These are phyloP conservation scores for Hanseniaspora vineae DNA, from an alignment of 805 yeast species.

Conservation along the genomic window DNA sequence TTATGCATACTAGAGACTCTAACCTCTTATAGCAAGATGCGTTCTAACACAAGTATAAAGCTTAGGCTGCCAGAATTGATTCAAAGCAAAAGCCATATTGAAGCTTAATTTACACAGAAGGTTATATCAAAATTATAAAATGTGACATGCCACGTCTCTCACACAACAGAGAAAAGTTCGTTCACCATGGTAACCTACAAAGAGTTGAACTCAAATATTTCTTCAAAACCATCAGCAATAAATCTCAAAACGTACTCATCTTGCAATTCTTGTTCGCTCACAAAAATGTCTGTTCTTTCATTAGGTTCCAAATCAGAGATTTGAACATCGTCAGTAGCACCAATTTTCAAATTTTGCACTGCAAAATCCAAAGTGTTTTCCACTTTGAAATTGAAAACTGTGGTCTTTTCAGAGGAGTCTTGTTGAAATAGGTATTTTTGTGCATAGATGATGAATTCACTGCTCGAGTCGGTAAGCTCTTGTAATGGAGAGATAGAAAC, in stretches of 20 bases:
- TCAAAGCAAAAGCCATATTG: no score
- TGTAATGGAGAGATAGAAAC: constrained; percentile 54
- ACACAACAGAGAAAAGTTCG: no score
- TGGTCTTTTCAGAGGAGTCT: constrained; percentile 26
- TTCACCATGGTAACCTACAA: background rate
- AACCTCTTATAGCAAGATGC: no score
- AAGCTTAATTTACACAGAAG: no score
- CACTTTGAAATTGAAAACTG: constrained; percentile 71
- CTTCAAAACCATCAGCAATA: constrained; percentile 37
- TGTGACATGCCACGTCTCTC: no score
- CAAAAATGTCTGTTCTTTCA: constrained; percentile 35
- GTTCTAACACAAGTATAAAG: no score
- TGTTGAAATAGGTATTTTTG: constrained; percentile 67
- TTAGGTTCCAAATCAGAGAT: constrained; percentile 11
- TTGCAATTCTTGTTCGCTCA: constrained; percentile 71
- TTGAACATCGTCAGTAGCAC: constrained; percentile 44
- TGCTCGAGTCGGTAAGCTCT: constrained; percentile 79
- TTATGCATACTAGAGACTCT: no score
- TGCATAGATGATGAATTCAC: constrained; percentile 81
- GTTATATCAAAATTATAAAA: no score
- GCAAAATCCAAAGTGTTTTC: constrained; percentile 75
- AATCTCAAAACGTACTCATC: constrained; percentile 88
- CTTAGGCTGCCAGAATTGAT: no score
- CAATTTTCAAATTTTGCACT: constrained; percentile 63
- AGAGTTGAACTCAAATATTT: constrained; percentile 11